Base-by-base conservation (phyloP, 164 flowering plant genomes). In the Magnolia kwangsiensis region DNA sequence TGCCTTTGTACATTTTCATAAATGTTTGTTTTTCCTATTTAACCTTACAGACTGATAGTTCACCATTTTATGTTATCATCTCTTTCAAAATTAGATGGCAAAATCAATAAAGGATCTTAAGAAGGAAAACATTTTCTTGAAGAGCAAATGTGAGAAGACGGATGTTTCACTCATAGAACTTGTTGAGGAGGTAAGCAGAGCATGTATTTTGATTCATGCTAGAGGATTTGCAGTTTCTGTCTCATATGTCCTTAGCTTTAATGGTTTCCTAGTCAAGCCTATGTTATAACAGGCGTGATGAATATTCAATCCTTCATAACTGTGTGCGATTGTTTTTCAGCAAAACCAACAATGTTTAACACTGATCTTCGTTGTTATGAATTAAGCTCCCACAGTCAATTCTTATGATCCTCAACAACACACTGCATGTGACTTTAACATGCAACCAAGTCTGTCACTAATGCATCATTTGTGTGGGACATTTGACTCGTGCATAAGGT, bases 121-220 rank as follows among this genome's bases (percentile, higher is more conserved):
- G 86, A 93, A 92, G 89, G 99, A 95, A 85, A 95, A 95, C 72
- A 63, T 78, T 45, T 93, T 92, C 87, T 80, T 95, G 85, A 95
- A 92, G 84, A 83, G 92, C 85, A 95, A 95, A 82, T 87, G 87
- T 71, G 96, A 93, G 82, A 93, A 88, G 84, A 80, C 99, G 27
- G 99, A 95, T 81, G 74, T 88, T 79, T 86, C 92, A 73, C 96
- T 93, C 64, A 89, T 92, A 72, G 90, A 89, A 81, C 92, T 95
- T 65, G 92, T 90, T 67, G 97, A 93, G 61, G 96, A 95, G 98
- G 99, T 95, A 89, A 72, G 75, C 67, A 13, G 14, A 70, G 72
- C 27, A 50, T 70, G 51, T 2, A 10, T 31, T 68, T 68, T 68
- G 61, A 55, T 16, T 55, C 61, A 55, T 55, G 13, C 61, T 37